Percentiles rank a stretch among this genome's conserved stretches.
These are phyloP conservation scores for Setaria italica DNA, from an alignment of 202 grass and related monocot genomes.

Conservation along the genomic window DNA sequence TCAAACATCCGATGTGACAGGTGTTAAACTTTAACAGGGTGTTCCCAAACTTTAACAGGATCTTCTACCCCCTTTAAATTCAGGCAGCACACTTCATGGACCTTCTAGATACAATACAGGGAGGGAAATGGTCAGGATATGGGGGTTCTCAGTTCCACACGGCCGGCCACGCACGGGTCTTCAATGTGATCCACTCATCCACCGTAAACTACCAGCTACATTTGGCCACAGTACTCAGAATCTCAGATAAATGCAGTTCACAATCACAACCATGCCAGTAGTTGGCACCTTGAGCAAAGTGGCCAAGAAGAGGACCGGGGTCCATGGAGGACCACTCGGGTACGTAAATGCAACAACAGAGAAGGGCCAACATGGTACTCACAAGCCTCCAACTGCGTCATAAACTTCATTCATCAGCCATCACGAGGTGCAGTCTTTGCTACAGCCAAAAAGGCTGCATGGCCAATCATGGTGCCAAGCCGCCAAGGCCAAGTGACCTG, in stretches of 20 bases:
- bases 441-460: not conserved
- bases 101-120: not conserved
- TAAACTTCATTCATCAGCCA: constrained; percentile 16
- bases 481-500: constrained; percentile 33
- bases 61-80: not conserved
- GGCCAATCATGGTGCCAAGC: constrained; percentile 37
- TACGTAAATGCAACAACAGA: constrained; percentile 25
- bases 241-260: constrained; percentile 30
- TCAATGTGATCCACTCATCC: not conserved
- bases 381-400: not conserved
- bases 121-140: not conserved
- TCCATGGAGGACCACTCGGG: not conserved
- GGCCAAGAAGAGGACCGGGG: not conserved
- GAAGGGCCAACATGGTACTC: constrained; percentile 9
- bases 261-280: not conserved
- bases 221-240: not conserved
- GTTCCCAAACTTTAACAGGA: not conserved
- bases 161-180: no score
- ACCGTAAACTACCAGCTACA: not conserved
- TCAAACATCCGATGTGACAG: no score
- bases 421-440: not conserved
- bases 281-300: not conserved
- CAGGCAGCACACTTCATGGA: not conserved
- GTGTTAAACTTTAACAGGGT: not conserved
- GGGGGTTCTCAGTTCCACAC: no score